Percentiles rank a stretch among this genome's conserved stretches.
phyloP scores from a whole-genome alignment of 2,329 filamentous ascomycete species.

The Pseudocercospora fijiensis region DNA sequence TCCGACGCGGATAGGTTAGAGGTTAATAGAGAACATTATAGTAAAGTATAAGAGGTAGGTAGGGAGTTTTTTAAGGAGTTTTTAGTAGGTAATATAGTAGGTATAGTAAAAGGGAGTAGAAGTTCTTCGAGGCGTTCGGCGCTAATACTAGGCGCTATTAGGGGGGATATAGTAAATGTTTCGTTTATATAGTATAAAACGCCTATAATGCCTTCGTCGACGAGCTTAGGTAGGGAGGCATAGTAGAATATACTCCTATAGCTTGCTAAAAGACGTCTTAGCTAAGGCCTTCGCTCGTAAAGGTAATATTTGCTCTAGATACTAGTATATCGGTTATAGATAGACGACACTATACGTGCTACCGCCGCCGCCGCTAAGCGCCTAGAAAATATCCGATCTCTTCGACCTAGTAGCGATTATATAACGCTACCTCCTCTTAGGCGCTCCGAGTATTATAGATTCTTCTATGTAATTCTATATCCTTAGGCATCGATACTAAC shows the following conservation, averaged over 20 bases:
- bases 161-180: constrained; percentile 48
- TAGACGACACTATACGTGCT: constrained; percentile 60
- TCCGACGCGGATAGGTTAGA: constrained; percentile 12
- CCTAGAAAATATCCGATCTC: constrained; percentile 64
- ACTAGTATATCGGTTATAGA: constrained; percentile 53
- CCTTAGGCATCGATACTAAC: no score
- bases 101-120: constrained; percentile 48
- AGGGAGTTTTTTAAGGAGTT: constrained; percentile 7
- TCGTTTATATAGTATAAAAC: constrained; percentile 55
- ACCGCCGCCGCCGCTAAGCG: constrained; percentile 59
- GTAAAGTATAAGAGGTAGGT: constrained; percentile 12
- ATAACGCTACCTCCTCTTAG: no score
- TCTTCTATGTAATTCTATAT: no score
- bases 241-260: constrained; percentile 52
- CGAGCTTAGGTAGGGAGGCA: constrained; percentile 49
- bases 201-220: constrained; percentile 52
- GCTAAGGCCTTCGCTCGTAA: constrained; percentile 34
- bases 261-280: constrained; percentile 36
- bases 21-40: constrained; percentile 5
- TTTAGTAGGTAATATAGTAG: constrained; percentile 39
- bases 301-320: constrained; percentile 48
- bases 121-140: constrained; percentile 45
- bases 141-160: constrained; percentile 52
- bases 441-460: no score
- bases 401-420: constrained; percentile 48